Evolutionary conservation across 148 eudicot species (phyloP).

Genomic region (Beta vulgaris): DNA sequence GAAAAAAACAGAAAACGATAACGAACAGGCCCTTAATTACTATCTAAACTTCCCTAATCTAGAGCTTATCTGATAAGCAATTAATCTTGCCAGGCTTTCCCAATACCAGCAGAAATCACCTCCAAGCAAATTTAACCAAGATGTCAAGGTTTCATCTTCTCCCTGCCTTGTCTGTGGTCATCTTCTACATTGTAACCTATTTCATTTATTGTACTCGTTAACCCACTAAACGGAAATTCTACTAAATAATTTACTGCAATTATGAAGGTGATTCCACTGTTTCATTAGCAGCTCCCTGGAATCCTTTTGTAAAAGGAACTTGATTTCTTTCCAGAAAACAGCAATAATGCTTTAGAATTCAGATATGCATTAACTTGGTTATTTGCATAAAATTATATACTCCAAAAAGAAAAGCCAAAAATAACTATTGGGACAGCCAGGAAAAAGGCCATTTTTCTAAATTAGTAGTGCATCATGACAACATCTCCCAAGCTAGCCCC

Average conservation of each 20-base stretch:
- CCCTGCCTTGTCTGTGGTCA: background rate
- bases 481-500: background rate
- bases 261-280: background rate
- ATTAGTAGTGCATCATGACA: background rate
- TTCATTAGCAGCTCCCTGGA: background rate
- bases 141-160: background rate
- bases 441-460: background rate
- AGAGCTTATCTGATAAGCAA: background rate
- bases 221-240: background rate
- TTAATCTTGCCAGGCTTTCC: background rate
- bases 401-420: background rate
- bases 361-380: background rate
- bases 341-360: background rate
- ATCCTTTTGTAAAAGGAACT: background rate
- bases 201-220: background rate
- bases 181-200: background rate
- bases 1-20: too few species aligned
- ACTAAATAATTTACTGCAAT: too few species aligned
- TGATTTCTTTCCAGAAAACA: background rate
- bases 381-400: background rate
- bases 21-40: too few species aligned
- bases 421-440: background rate
- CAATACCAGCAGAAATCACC: background rate
- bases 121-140: background rate
- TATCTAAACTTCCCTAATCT: background rate